Conservation (phyloP, 306 rosid genomes). For the Casuarina cunninghamiana region DNA sequence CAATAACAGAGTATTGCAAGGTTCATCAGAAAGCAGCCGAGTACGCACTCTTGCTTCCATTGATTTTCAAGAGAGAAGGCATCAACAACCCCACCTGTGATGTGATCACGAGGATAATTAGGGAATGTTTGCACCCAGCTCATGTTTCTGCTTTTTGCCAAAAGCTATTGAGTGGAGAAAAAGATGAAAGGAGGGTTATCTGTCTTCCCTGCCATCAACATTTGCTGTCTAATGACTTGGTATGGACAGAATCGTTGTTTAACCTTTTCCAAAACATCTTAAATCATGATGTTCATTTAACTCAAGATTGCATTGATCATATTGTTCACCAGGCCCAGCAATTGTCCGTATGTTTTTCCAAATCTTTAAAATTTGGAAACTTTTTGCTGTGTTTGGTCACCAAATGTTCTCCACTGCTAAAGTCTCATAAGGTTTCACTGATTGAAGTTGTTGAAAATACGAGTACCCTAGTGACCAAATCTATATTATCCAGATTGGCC, state of each 20-base stretch:
- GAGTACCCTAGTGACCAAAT: conserved; percentile 33
- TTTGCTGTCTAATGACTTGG: conserved; percentile 32
- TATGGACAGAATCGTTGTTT: conserved; percentile 48
- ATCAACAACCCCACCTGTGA: conserved; percentile 41
- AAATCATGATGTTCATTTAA: conserved; percentile 34
- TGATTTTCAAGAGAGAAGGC: conserved; percentile 37
- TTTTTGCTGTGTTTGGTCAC: conserved; percentile 39
- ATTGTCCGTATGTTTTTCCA: conserved; percentile 26
- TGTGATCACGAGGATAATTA: conserved; percentile 36
- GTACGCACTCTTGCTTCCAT: conserved; percentile 37
- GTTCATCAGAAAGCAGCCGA: conserved; percentile 32
- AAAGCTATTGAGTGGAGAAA: conserved; percentile 39
- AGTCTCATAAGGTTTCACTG: conserved; percentile 34
- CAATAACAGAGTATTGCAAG: conserved; percentile 35
- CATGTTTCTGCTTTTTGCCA: conserved; percentile 44
- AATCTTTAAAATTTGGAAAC: conserved; percentile 43
- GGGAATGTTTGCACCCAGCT: conserved; percentile 42
- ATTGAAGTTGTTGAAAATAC: conserved; percentile 32
- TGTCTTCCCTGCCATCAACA: conserved; percentile 39
- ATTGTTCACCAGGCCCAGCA: conserved; percentile 38
- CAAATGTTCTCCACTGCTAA: conserved; percentile 37
- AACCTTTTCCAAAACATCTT: conserved; percentile 38
- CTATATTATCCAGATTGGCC: conserved; percentile 35
- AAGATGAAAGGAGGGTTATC: conserved; percentile 34
- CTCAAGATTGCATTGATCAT: conserved; percentile 41